phyloP scores from a whole-genome alignment of 2,329 filamentous ascomycete genomes.

The Teratosphaeria viscida region DNA sequence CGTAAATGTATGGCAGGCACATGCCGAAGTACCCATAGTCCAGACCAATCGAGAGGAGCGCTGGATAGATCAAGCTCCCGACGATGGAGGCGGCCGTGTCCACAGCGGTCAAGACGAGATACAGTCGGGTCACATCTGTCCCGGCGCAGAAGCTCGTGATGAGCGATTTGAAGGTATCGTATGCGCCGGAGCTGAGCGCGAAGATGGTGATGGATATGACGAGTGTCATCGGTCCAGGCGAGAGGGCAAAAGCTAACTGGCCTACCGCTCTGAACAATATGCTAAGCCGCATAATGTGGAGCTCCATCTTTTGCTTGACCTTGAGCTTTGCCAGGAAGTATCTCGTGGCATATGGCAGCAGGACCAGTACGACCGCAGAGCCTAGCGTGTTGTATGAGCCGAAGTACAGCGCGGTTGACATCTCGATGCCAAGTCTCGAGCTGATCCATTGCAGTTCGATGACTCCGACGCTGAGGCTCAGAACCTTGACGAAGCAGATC shows the following conservation, averaged over 20 bases:
- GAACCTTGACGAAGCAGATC: background rate
- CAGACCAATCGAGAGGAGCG: background rate
- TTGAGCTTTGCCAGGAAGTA: background rate
- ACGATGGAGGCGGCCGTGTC: background rate
- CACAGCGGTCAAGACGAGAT: background rate
- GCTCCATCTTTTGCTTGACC: background rate
- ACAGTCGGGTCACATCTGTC: background rate
- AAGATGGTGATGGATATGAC: background rate
- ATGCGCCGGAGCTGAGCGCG: background rate
- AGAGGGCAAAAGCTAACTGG: background rate
- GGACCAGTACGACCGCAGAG: background rate
- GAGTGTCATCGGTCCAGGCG: background rate
- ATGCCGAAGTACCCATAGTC: background rate
- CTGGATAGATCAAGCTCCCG: background rate
- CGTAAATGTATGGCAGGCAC: background rate
- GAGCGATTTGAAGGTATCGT: background rate
- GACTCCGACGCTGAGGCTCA: background rate
- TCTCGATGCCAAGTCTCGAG: background rate
- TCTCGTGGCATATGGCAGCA: background rate
- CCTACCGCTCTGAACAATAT: background rate
- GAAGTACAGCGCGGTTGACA: background rate
- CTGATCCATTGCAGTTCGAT: background rate
- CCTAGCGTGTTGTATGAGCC: background rate
- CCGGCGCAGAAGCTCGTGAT: background rate
- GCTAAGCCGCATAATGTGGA: background rate